Evolutionary conservation across 768 basidiomycete genomes (phyloP).

Genomic region (Inosperma sp.): DNA sequence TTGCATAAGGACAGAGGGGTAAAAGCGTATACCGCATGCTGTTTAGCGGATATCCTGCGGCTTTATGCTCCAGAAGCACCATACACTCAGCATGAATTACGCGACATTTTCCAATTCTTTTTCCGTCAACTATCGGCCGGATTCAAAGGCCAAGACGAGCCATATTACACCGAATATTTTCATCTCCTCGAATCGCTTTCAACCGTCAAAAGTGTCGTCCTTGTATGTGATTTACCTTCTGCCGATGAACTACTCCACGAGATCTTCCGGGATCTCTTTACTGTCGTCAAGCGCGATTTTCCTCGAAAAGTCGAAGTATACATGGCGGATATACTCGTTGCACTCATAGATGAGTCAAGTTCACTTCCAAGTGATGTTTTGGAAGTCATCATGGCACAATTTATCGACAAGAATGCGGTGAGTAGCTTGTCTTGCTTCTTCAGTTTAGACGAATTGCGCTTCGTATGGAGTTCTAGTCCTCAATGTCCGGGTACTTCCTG

Average conservation of each 20-base stretch:
- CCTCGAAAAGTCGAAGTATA: conserved; percentile 80
- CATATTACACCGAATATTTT: conserved; percentile 91
- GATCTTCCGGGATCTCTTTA: conserved; percentile 81
- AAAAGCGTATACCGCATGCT: conserved; percentile 92
- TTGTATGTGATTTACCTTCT: conserved; percentile 87
- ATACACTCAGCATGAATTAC: conserved; percentile 80
- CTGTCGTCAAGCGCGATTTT: conserved; percentile 65
- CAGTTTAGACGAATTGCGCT: no score
- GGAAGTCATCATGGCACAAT: conserved; percentile 80
- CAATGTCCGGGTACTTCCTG: no score
- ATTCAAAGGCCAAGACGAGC: conserved; percentile 69
- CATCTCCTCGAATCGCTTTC: conserved; percentile 92
- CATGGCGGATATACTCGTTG: conserved; percentile 85
- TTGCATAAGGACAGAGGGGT: conserved; percentile 95
- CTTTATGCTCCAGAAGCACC: conserved; percentile 97
- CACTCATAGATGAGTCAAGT: conserved; percentile 82
- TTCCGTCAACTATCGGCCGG: conserved; percentile 75
- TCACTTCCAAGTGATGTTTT: conserved; percentile 74
- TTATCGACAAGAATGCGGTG: conserved; percentile 73
- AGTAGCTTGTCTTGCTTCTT: no score
- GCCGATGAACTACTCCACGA: conserved; percentile 81
- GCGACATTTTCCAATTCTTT: conserved; percentile 98
- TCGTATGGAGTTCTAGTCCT: no score
- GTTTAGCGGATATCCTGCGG: conserved; percentile 88
- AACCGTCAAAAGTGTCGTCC: conserved; percentile 90